A percentile compares a stretch with the other conserved stretches of the same genome.
phyloP scores from a whole-genome alignment of 768 basidiomycete species.

The button mushroom (Agaricus bisporus) region DNA sequence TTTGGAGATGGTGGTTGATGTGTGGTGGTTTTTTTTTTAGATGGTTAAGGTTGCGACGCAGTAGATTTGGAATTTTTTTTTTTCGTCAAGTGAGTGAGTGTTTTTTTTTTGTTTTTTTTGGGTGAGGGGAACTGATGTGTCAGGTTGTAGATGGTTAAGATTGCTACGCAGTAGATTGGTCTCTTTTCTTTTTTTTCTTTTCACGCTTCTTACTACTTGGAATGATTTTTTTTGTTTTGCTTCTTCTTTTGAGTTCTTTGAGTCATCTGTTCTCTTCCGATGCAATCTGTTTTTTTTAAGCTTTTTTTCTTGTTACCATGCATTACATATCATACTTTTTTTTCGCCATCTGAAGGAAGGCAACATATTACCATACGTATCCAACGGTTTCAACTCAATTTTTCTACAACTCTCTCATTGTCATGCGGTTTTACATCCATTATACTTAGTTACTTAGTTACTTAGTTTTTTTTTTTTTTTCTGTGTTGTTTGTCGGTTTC shows the following conservation, averaged over 20 bases:
- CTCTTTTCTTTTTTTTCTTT: too few species aligned
- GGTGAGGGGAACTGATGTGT: too few species aligned
- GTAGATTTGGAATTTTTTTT: slow-evolving; percentile 42
- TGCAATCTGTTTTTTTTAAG: slow-evolving; percentile 39
- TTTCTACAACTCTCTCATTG: neutral
- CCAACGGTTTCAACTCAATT: slow-evolving; percentile 5
- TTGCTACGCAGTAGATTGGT: slow-evolving; percentile 65
- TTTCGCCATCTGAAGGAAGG: slow-evolving; percentile 68
- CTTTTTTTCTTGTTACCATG: too few species aligned
- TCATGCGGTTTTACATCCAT: neutral
- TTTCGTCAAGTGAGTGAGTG: too few species aligned
- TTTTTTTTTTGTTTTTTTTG: slow-evolving; percentile 18
- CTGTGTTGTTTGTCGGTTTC: too few species aligned
- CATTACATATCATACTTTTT: slow-evolving; percentile 1
- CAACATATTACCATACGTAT: slow-evolving; percentile 19
- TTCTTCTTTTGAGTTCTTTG: slow-evolving; percentile 14
- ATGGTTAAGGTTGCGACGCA: slow-evolving; percentile 78
- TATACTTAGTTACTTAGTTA: neutral
- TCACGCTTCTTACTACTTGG: neutral
- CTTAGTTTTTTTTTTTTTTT: neutral
- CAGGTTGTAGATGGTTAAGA: slow-evolving; percentile 35
- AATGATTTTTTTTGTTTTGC: slow-evolving; percentile 12
- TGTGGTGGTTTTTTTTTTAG: slow-evolving; percentile 27
- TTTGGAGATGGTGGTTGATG: neutral
- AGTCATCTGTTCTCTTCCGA: slow-evolving; percentile 29